Percentiles rank a stretch among this genome's conserved stretches.
Conservation (phyloP, 805 yeast genomes). For the Saccharomycopsis fermentans region DNA sequence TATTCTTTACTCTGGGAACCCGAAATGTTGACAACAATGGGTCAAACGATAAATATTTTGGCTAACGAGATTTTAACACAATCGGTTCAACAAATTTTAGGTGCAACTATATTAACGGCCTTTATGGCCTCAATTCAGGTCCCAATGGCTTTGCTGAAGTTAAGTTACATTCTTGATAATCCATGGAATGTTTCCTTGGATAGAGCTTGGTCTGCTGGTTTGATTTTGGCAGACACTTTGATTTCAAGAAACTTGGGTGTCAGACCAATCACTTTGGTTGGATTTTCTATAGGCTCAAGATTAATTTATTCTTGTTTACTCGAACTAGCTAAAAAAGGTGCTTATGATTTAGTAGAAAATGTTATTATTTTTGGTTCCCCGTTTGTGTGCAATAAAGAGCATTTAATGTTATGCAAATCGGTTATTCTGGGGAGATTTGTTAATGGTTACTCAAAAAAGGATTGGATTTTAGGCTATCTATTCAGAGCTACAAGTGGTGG, state of each 20-base stretch:
- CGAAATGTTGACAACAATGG: slow-evolving; percentile 89
- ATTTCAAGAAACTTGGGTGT: slow-evolving; percentile 83
- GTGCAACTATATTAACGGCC: slow-evolving; percentile 81
- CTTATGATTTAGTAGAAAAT: slow-evolving; percentile 80
- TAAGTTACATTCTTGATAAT: slow-evolving; percentile 83
- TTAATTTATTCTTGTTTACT: slow-evolving; percentile 82
- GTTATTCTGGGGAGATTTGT: slow-evolving; percentile 85
- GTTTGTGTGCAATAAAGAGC: slow-evolving; percentile 66
- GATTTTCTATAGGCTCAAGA: slow-evolving; percentile 89
- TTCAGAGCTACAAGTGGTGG: slow-evolving; percentile 97
- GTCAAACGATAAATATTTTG: slow-evolving; percentile 87
- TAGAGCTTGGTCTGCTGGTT: slow-evolving; percentile 95
- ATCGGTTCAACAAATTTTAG: slow-evolving; percentile 89
- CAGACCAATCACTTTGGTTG: slow-evolving; percentile 84
- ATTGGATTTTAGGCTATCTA: slow-evolving; percentile 92
- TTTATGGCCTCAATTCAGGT: slow-evolving; percentile 87
- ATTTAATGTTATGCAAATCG: slow-evolving; percentile 65
- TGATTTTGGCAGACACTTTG: slow-evolving; percentile 81
- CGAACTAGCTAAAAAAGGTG: slow-evolving; percentile 78
- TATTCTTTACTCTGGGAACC: slow-evolving; percentile 96
- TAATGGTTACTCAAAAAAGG: slow-evolving; percentile 84
- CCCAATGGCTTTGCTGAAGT: slow-evolving; percentile 84
- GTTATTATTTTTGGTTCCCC: slow-evolving; percentile 87
- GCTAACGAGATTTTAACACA: slow-evolving; percentile 92
- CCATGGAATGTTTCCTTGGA: slow-evolving; percentile 98